Conservation (phyloP, 1,284 basidiomycete genomes). For the Puccinia novopanici region DNA sequence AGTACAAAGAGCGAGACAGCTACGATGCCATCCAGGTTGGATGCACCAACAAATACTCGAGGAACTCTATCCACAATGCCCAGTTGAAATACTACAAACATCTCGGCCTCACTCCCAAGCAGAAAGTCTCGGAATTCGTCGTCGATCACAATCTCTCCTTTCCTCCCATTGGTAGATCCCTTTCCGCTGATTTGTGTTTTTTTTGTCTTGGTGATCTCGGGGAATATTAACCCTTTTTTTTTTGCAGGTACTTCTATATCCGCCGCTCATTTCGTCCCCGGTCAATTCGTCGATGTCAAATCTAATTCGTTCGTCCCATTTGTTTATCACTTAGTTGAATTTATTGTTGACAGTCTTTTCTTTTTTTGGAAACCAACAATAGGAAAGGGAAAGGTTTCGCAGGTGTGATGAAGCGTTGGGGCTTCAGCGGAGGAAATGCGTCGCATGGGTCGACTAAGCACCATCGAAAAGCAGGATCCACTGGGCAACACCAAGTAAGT, state of each 20-base stretch:
- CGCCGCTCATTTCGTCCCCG: slow-evolving; percentile 93
- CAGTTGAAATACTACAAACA: slow-evolving; percentile 65
- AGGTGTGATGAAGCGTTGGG: slow-evolving; percentile 95
- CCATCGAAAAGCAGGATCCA: slow-evolving; percentile 89
- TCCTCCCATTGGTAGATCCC: slow-evolving; percentile 74
- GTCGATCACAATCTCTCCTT: slow-evolving; percentile 81
- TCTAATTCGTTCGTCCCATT: slow-evolving; percentile 75
- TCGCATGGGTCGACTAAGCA: slow-evolving; percentile 96
- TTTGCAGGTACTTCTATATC: slow-evolving; percentile 88
- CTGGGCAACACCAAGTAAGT: slow-evolving; percentile 86
- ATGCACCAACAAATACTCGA: slow-evolving; percentile 71
- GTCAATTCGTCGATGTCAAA: slow-evolving; percentile 91
- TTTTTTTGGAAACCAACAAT: slow-evolving; percentile 30
- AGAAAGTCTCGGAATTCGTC: slow-evolving; percentile 83
- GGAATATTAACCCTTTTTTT: no score
- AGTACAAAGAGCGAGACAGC: slow-evolving; percentile 60
- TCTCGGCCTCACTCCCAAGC: slow-evolving; percentile 81
- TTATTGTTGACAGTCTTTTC: background rate
- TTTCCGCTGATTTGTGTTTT: slow-evolving; percentile 42
- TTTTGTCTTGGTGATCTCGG: no score
- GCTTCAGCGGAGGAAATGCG: slow-evolving; percentile 85
- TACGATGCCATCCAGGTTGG: slow-evolving; percentile 86
- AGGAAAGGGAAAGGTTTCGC: slow-evolving; percentile 96
- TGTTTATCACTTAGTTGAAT: slow-evolving; percentile 9
- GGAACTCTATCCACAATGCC: slow-evolving; percentile 73